These are phyloP conservation scores for Suillus subalutaceus DNA, from an alignment of 768 basidiomycete species.

Conservation along the genomic window DNA sequence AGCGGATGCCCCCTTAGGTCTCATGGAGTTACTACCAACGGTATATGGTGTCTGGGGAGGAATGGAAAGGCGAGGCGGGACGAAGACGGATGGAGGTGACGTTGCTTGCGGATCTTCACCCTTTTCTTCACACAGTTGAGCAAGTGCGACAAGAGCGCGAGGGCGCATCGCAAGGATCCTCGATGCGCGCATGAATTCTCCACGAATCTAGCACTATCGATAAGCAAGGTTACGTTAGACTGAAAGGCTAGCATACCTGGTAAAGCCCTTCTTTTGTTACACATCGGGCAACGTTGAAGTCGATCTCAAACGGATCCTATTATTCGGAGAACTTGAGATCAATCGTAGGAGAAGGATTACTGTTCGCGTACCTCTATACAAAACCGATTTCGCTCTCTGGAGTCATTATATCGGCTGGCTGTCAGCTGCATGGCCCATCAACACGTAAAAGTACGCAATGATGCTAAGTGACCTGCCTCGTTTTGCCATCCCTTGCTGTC, in stretches of 20 bases:
- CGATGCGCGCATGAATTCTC: constrained; percentile 96
- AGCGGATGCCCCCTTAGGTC: constrained; percentile 45
- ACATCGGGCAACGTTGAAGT: constrained; percentile 95
- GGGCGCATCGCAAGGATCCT: constrained; percentile 81
- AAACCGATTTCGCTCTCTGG: constrained; percentile 89
- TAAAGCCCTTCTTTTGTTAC: constrained; percentile 97
- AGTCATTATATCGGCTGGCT: constrained; percentile 59
- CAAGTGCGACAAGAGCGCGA: constrained; percentile 77
- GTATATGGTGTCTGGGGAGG: constrained; percentile 76
- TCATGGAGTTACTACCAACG: constrained; percentile 61
- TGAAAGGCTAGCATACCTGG: constrained; percentile 52
- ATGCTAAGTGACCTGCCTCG: constrained; percentile 59
- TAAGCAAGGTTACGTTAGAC: constrained; percentile 7
- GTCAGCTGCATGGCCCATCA: constrained; percentile 43
- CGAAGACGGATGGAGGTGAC: constrained; percentile 43
- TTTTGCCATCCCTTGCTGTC: constrained; percentile 94
- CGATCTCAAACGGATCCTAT: constrained; percentile 95
- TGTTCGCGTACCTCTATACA: constrained; percentile 81
- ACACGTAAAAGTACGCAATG: neutral
- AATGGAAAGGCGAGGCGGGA: constrained; percentile 46
- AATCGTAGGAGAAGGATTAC: neutral
- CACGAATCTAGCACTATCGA: constrained; percentile 73
- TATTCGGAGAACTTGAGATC: constrained; percentile 9
- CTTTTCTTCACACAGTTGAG: constrained; percentile 92
- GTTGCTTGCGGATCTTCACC: constrained; percentile 49